Percentiles rank a stretch among this genome's conserved stretches.
Evolutionary conservation across 129 eudicot genomes (phyloP).

Genomic region (Heracleum sosnowskyi): DNA sequence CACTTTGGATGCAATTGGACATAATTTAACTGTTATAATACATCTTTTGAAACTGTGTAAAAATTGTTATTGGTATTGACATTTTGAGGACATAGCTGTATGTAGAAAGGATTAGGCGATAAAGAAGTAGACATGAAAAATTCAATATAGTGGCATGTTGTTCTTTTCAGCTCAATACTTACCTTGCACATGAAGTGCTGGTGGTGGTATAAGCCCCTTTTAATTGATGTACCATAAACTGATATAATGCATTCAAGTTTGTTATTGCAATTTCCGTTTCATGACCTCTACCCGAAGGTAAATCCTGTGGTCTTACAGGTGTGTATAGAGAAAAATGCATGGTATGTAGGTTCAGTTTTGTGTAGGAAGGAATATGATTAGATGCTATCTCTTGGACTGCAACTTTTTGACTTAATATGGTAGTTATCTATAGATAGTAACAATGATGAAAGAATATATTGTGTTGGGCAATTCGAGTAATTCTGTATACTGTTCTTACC

Average conservation of each 20-base stretch:
- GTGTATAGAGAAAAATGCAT: not conserved
- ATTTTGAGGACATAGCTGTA: not conserved
- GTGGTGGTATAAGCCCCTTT: not conserved
- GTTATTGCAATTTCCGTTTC: not conserved
- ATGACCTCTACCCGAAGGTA: not conserved
- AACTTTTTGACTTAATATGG: not conserved
- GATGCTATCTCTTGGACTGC: not conserved
- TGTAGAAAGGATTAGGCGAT: not conserved
- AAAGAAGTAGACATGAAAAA: not conserved
- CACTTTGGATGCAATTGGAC: not conserved
- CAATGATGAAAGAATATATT: not conserved
- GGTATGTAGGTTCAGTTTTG: not conserved
- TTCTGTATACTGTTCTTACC: not conserved
- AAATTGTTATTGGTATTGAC: not conserved
- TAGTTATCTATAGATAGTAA: not conserved
- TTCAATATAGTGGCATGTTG: not conserved
- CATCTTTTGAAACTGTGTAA: not conserved
- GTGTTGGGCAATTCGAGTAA: not conserved
- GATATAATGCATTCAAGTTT: not conserved
- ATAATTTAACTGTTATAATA: not conserved
- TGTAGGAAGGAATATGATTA: not conserved
- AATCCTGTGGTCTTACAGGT: not conserved
- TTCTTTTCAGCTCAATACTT: not conserved
- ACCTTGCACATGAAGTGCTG: not conserved
- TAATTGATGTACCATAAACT: not conserved